phyloP scores from a whole-genome alignment of 2,329 filamentous ascomycete genomes.

The Monosporascus sp. region DNA sequence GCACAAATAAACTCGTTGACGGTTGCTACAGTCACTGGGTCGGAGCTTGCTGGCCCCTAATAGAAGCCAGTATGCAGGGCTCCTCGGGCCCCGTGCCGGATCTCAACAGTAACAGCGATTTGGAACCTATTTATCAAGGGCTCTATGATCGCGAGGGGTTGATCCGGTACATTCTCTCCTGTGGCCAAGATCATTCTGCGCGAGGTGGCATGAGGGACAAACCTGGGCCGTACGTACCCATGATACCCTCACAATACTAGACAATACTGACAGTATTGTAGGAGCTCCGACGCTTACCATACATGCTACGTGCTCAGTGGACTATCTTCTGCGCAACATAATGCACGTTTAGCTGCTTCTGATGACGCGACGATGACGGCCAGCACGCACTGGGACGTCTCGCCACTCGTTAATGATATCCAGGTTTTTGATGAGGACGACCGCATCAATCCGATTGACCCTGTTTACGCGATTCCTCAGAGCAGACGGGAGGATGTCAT shows the following conservation, averaged over 20 bases:
- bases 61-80: conserved; percentile 70
- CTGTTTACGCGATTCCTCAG: conserved; percentile 79
- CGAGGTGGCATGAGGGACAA: conserved; percentile 88
- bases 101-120: conserved; percentile 12
- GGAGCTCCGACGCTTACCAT: conserved; percentile 81
- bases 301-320: conserved; percentile 88
- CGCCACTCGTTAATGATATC: conserved; percentile 46
- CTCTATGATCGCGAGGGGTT: conserved; percentile 76
- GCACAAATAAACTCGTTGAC: conserved; percentile 96
- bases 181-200: conserved; percentile 68
- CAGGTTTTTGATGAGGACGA: conserved; percentile 68
- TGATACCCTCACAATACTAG: conserved; percentile 7
- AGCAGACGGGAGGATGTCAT: conserved; percentile 59
- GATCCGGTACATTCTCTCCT: conserved; percentile 82
- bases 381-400: conserved; percentile 32
- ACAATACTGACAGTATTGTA: conserved; percentile 29
- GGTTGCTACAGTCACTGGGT: conserved; percentile 99
- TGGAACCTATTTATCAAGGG: conserved; percentile 18
- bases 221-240: conserved; percentile 68
- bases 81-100: conserved; percentile 24
- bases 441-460: conserved; percentile 66
- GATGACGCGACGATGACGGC: conserved; percentile 37
- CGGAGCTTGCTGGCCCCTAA: conserved; percentile 85
- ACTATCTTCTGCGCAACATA: conserved; percentile 74
- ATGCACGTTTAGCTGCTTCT: conserved; percentile 31